Conservation (phyloP, 192 early-diverging fungal genomes). For the Coemansia sp. region DNA sequence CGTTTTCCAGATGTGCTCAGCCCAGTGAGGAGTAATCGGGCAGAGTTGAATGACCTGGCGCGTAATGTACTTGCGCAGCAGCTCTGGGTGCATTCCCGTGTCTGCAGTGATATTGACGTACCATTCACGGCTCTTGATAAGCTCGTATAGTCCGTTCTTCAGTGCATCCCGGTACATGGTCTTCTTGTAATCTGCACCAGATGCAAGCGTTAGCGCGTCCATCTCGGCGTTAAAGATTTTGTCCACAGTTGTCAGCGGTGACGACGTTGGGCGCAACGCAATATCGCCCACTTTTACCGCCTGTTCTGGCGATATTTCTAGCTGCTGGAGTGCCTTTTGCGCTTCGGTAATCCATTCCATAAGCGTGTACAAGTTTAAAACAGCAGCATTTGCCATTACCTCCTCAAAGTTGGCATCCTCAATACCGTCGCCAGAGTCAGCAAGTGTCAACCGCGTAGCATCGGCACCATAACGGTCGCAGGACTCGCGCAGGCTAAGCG, state of each 20-base stretch:
- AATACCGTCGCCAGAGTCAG: slow-evolving; percentile 93
- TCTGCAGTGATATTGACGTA: slow-evolving; percentile 78
- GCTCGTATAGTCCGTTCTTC: slow-evolving; percentile 87
- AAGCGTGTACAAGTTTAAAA: slow-evolving; percentile 87
- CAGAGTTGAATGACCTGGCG: slow-evolving; percentile 81
- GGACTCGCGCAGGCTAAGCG: slow-evolving; percentile 79
- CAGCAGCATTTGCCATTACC: slow-evolving; percentile 90
- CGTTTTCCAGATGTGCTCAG: slow-evolving; percentile 84
- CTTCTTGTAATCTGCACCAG: slow-evolving; percentile 71
- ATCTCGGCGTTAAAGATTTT: slow-evolving; percentile 91
- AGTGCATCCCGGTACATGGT: slow-evolving; percentile 91
- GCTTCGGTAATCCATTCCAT: slow-evolving; percentile 87
- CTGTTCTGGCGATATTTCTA: slow-evolving; percentile 53
- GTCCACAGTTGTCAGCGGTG: slow-evolving; percentile 70
- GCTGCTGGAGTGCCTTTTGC: slow-evolving; percentile 54
- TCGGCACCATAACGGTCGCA: slow-evolving; percentile 91
- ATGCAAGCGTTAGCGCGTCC: slow-evolving; percentile 64
- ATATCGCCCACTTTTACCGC: slow-evolving; percentile 36
- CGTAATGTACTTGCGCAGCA: slow-evolving; percentile 81
- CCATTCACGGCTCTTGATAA: slow-evolving; percentile 81
- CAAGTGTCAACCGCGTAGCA: slow-evolving; percentile 91
- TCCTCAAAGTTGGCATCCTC: slow-evolving; percentile 99
- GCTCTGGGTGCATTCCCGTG: slow-evolving; percentile 81
- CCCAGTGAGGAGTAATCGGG: slow-evolving; percentile 93
- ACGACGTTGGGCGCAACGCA: slow-evolving; percentile 51